Percentiles rank a stretch among this genome's conserved stretches.
Conservation (phyloP, 148 eudicot genomes). For the Rhododendron kiyosumense region DNA sequence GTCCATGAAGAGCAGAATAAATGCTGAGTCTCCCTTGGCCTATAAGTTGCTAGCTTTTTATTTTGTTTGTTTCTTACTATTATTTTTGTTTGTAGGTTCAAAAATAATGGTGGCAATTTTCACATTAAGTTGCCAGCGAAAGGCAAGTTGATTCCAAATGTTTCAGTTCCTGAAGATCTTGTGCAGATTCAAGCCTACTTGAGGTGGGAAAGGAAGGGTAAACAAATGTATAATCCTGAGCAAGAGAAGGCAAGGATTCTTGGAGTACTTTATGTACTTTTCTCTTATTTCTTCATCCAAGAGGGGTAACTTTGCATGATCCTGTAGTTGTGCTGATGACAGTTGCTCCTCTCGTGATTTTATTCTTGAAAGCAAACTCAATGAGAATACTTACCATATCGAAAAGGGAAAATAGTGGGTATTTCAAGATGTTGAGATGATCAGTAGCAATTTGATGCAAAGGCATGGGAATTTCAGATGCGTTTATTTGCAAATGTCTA, state of each 20-base stretch:
- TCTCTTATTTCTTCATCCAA: neutral
- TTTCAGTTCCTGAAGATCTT: constrained; percentile 92
- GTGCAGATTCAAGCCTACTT: constrained; percentile 91
- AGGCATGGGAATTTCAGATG: neutral
- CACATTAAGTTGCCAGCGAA: constrained; percentile 51
- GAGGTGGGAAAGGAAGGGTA: constrained; percentile 97
- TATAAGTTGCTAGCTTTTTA: neutral
- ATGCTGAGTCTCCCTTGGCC: constrained; percentile 42
- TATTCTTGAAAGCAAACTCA: neutral
- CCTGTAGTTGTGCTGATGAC: neutral
- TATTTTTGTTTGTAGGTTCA: constrained; percentile 47
- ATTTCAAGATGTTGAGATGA: neutral
- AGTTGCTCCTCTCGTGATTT: neutral
- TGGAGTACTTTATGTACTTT: neutral
- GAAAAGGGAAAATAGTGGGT: neutral
- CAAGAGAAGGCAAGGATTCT: constrained; percentile 56
- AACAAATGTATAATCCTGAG: constrained; percentile 79
- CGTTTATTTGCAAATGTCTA: neutral
- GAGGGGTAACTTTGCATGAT: neutral
- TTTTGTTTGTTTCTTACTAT: neutral
- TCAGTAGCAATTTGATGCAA: neutral
- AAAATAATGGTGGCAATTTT: constrained; percentile 80
- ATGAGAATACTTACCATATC: neutral
- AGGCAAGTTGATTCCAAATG: constrained; percentile 31
- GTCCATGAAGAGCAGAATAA: constrained; percentile 60